phyloP scores from a whole-genome alignment of 345 rosid genomes.

The Erysimum cheiranthoides region DNA sequence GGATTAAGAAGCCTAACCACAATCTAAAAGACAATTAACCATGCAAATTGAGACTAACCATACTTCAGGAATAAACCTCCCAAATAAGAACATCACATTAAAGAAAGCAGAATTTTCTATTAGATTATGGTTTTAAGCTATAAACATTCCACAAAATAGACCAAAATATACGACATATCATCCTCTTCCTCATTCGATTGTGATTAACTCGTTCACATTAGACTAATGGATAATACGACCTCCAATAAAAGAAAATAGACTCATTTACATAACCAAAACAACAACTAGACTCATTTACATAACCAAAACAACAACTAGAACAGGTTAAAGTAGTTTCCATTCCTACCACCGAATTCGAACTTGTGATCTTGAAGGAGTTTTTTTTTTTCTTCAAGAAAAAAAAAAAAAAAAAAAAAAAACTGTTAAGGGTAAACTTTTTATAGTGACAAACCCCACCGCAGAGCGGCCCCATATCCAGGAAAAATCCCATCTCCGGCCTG shows the following conservation, averaged over 20 bases:
- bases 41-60: conserved; percentile 18
- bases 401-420: too few species aligned
- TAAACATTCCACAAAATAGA: conserved; percentile 3
- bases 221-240: not conserved
- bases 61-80: not conserved
- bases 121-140: not conserved
- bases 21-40: not conserved
- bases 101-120: not conserved
- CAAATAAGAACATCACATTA: conserved; percentile 18
- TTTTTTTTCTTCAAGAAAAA: too few species aligned
- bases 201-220: too few species aligned
- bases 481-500: too few species aligned
- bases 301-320: too few species aligned
- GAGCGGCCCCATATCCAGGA: too few species aligned
- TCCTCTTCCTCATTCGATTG: not conserved
- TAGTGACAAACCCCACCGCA: too few species aligned
- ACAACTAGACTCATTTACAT: too few species aligned
- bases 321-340: too few species aligned
- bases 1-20: conserved; percentile 4
- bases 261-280: not conserved
- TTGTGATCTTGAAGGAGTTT: too few species aligned
- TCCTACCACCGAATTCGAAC: too few species aligned
- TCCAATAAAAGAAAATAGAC: not conserved
- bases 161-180: conserved; percentile 3
- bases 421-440: too few species aligned